Base-by-base conservation (phyloP, 306 rosid genomes). In the Malus sieversii region DNA sequence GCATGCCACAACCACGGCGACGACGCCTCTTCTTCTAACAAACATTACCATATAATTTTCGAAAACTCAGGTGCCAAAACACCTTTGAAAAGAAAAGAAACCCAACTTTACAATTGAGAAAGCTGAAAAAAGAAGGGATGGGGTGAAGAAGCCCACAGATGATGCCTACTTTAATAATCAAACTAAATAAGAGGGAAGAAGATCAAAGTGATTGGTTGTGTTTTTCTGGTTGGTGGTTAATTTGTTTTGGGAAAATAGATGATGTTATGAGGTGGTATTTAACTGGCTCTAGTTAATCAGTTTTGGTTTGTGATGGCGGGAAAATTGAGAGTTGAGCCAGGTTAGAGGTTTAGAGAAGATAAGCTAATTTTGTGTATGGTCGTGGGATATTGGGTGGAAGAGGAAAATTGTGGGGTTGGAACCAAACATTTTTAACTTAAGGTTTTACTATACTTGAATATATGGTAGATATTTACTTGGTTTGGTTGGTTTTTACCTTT, bases 1-100 rank as follows among this genome's bases (percentile, higher is more conserved):
- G 86, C 89, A 95, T 75, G 79, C 79, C 65, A 94, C 30, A 33
- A 74, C 8, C 62, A 51, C 11, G n/a, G 68, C 68, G 10, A 40
- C 44, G 53, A 51, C 55, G 55, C 55, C 20, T 51, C 55, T 51
- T 51, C 55, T 51, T 51, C 20, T 6, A 51, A 18, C 20, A 51
- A 51, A 51, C 23, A 58, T 20, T 58, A n/a, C 15, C 27, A n/a
- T 20, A n/a, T 4, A 22, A 58, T 58, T 58, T 51, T 51, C 8
- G 55, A 51, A 5, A 51, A 51, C 8, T 51, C 55, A 51, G 62
- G 22, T n/a, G 29, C 29, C 62, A 58, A 62, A 25, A 62, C 66
- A 27, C 40, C 15, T 62, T 7, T 14, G 35, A 32, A 12, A 64
- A 38, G 42, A 38, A 38, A 38, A 38, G 9, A 64, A 51, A 51